Percentiles rank a stretch among this genome's conserved stretches.
phyloP scores from a whole-genome alignment of 805 yeast genomes.

The Yamadazyma phyllophila region DNA sequence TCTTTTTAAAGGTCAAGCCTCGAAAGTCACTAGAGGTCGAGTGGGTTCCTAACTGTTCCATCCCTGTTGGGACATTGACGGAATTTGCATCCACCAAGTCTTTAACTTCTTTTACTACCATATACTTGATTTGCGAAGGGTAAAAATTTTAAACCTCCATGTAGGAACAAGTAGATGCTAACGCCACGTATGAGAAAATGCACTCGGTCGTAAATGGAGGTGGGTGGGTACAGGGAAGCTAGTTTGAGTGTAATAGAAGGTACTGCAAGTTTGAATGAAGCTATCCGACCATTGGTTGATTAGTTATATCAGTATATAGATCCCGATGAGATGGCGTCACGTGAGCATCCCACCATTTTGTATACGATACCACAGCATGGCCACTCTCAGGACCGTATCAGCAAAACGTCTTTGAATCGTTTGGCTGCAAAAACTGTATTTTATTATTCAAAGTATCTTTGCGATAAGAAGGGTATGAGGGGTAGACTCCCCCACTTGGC shows the following conservation, averaged over 20 bases:
- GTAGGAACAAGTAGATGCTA: no score
- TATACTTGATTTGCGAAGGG: neutral
- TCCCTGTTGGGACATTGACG: neutral
- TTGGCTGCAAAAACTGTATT: neutral
- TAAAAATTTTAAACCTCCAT: neutral
- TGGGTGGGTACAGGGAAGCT: no score
- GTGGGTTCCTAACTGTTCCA: neutral
- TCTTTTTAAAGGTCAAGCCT: neutral
- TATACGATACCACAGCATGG: no score
- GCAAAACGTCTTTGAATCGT: neutral
- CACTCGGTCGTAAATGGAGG: no score
- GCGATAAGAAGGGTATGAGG: neutral
- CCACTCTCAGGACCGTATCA: no score
- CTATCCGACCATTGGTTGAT: no score
- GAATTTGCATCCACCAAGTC: neutral
- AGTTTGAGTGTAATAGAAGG: no score
- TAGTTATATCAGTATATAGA: no score
- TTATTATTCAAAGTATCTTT: neutral
- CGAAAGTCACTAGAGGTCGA: neutral
- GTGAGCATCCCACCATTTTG: no score
- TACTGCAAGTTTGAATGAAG: no score
- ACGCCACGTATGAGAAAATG: no score
- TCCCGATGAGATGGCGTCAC: no score
- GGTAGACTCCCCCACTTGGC: neutral
- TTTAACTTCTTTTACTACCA: neutral